phyloP scores from a whole-genome alignment of 202 grass and related monocot genomes.

The Setaria italica region DNA sequence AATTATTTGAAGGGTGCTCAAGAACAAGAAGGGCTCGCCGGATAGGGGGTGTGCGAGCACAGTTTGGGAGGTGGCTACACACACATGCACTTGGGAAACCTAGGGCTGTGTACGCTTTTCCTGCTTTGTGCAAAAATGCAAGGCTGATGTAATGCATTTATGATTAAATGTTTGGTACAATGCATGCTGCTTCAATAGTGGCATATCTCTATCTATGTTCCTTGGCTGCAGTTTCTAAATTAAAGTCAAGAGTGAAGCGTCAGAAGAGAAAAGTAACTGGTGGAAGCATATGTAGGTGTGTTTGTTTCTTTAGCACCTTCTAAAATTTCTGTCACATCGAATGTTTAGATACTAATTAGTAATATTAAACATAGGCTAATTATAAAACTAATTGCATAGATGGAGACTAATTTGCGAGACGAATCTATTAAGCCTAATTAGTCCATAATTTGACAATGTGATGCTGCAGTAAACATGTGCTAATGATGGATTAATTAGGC shows the following conservation, averaged over 20 bases:
- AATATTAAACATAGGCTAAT: too few relatives aligned
- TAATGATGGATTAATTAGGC: too few relatives aligned
- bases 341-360: too few relatives aligned
- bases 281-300: too few relatives aligned
- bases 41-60: slow-evolving; percentile 39
- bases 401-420: too few relatives aligned
- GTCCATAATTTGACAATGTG: too few relatives aligned
- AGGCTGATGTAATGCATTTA: neutral
- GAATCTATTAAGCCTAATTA: too few relatives aligned
- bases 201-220: neutral
- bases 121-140: slow-evolving; percentile 18
- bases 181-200: neutral
- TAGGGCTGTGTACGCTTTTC: slow-evolving; percentile 25
- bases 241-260: neutral
- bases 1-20: slow-evolving; percentile 50
- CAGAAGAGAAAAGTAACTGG: too few relatives aligned
- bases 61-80: slow-evolving; percentile 30
- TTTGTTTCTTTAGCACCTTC: too few relatives aligned
- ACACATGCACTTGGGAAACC: slow-evolving; percentile 45
- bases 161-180: neutral
- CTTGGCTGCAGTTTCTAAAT: neutral
- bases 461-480: too few relatives aligned
- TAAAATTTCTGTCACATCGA: too few relatives aligned
- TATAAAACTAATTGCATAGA: too few relatives aligned
- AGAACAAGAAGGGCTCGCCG: neutral